A percentile compares a stretch with the other conserved stretches of the same genome.
phyloP scores from a whole-genome alignment of 2,329 filamentous ascomycete genomes.

The Penicillium sp. region DNA sequence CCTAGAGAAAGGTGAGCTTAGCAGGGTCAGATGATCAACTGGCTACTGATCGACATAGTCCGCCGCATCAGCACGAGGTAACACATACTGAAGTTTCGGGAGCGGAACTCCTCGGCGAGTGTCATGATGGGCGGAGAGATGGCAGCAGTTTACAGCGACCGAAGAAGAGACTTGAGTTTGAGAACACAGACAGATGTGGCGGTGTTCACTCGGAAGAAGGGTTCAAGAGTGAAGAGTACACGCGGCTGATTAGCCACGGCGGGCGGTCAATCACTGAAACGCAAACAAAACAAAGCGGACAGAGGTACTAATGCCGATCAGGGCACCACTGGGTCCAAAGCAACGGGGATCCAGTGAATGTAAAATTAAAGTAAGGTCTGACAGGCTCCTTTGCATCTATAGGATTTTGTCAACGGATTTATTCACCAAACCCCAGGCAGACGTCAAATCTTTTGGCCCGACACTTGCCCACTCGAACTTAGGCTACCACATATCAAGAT shows the following conservation, averaged over 20 bases:
- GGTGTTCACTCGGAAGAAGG: constrained; percentile 6
- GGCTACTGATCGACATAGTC: constrained; percentile 16
- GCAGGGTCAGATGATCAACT: constrained; percentile 9
- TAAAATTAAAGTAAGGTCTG: background rate
- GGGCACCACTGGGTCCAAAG: constrained; percentile 6
- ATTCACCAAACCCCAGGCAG: background rate
- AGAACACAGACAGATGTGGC: constrained; percentile 2
- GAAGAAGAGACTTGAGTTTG: background rate
- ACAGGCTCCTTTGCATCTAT: background rate
- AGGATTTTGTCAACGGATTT: background rate
- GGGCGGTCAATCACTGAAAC: constrained; percentile 23
- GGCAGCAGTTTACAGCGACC: background rate
- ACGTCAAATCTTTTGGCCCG: background rate
- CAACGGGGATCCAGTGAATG: background rate
- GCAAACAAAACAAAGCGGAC: constrained; percentile 24
- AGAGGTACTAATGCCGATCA: constrained; percentile 16
- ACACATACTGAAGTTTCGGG: constrained; percentile 65
- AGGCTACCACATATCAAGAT: background rate
- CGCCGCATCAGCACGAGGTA: constrained; percentile 16
- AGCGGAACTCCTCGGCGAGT: constrained; percentile 61
- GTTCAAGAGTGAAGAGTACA: constrained; percentile 16
- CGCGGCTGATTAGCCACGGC: constrained; percentile 18
- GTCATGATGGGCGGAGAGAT: constrained; percentile 49
- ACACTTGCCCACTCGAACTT: background rate
- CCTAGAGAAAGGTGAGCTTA: constrained; percentile 45